These are phyloP conservation scores for Aspergillus quadricinctus DNA, from an alignment of 2,329 filamentous ascomycete genomes.

Conservation along the genomic window DNA sequence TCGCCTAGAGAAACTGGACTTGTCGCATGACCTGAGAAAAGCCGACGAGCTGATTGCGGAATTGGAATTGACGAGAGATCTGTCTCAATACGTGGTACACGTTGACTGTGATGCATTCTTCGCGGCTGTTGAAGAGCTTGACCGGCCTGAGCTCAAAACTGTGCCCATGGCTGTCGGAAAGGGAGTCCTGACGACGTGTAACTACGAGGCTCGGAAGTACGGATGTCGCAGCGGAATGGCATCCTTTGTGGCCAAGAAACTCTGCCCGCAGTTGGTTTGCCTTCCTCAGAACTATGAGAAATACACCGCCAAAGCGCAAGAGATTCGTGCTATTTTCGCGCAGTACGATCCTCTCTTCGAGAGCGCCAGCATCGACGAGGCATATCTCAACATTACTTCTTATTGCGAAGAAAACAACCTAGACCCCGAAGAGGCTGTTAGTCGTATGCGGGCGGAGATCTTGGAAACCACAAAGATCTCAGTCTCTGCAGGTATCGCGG, in stretches of 20 bases:
- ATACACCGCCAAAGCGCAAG: constrained; percentile 83
- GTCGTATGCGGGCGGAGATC: constrained; percentile 73
- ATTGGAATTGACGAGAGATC: constrained; percentile 72
- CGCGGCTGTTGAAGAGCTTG: constrained; percentile 83
- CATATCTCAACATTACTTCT: constrained; percentile 88
- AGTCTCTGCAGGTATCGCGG: constrained; percentile 88
- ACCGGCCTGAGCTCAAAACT: constrained; percentile 76
- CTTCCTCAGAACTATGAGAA: constrained; percentile 85
- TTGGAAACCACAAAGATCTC: constrained; percentile 74
- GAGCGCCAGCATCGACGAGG: constrained; percentile 92
- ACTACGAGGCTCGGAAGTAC: constrained; percentile 85
- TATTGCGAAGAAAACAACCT: constrained; percentile 71
- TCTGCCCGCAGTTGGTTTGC: constrained; percentile 81
- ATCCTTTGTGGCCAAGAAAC: constrained; percentile 86
- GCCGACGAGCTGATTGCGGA: constrained; percentile 78
- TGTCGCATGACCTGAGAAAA: constrained; percentile 66
- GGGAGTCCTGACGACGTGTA: constrained; percentile 67
- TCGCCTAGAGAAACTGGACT: constrained; percentile 69
- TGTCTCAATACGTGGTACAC: constrained; percentile 82
- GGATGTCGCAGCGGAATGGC: constrained; percentile 95
- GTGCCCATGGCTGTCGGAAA: constrained; percentile 88
- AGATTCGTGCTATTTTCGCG: constrained; percentile 75
- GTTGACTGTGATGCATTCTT: constrained; percentile 98
- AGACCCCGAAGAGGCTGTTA: constrained; percentile 67
- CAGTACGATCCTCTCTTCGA: constrained; percentile 91